Base-by-base conservation (phyloP, 1,139 yeast species). In the Pichia sp. region DNA sequence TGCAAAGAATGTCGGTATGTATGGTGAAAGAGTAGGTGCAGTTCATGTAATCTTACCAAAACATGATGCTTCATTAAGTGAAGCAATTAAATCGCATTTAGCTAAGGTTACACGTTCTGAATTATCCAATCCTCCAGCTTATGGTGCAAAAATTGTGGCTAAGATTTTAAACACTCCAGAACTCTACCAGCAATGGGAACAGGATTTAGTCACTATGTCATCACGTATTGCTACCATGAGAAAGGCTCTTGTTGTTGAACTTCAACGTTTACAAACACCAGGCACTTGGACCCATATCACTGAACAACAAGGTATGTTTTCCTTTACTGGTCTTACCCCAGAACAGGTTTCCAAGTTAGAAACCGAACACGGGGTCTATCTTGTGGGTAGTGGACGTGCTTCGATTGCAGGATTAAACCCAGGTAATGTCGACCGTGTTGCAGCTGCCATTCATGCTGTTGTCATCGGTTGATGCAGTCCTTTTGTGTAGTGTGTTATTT, bases 11-110 rank as follows among this genome's bases (percentile, higher is more conserved):
- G 86, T 87, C 70, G 99, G 99, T 60, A 86, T 93, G 83, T 93
- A 93, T 68, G 99, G 99, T 68, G 98, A 93, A 74, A 86, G 99
- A 74, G 91, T 85, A 46, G 99, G 99, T 58, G 95, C 96, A 22
- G 80, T 93, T 68, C 96, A 89, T 67, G 67, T 88, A 34, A 76
- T 88, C 54, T 67, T 83, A 30, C 77, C 80, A 49, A 72, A 73
- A 51, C 65, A 66, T 22, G 74, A 71, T 58, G 68, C 67, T 16
- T 62, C 62, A 3, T 68, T 76, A 47, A 74, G 73, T 55, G 68
- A 66, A 34, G 87, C 90, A 19, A 72, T 84, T 49, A 65, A 75
- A 56, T 84, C 96, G 16, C 98, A 93, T 70, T 74, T 93, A 66
- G 81, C 85, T 68, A 82, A 80, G 62, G 73, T 88, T 61, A 83